These are phyloP conservation scores for Orobanche coerulescens DNA, from an alignment of 257 asterid genomes.

Conservation along the genomic window DNA sequence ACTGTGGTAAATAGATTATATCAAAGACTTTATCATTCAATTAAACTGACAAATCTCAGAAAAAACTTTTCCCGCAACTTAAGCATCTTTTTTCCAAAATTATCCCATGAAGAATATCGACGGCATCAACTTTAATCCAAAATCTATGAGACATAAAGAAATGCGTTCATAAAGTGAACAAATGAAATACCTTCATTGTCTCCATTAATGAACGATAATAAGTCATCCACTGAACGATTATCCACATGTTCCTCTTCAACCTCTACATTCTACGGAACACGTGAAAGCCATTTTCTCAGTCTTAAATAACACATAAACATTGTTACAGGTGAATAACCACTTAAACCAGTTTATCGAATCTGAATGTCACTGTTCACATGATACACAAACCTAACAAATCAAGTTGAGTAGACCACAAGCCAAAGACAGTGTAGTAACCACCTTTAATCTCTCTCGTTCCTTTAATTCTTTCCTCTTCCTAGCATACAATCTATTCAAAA, in stretches of 20 bases:
- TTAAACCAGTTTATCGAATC: conserved; percentile 21
- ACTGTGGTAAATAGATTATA: neutral
- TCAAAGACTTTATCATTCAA: neutral
- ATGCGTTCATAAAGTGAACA: neutral
- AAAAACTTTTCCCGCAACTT: conserved; percentile 2
- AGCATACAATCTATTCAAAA: conserved; percentile 80
- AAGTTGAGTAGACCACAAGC: conserved; percentile 15
- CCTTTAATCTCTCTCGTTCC: conserved; percentile 77
- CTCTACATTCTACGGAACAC: conserved; percentile 53
- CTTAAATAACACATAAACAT: conserved; percentile 20
- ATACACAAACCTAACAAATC: conserved; percentile 17
- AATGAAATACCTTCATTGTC: conserved; percentile 49
- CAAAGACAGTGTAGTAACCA: conserved; percentile 26
- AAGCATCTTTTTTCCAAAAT: neutral
- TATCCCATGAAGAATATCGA: neutral
- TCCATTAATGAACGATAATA: conserved; percentile 82
- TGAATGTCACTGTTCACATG: conserved; percentile 14
- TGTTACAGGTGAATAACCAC: conserved; percentile 12
- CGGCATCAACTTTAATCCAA: conserved; percentile 3
- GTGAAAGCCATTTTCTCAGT: conserved; percentile 25
- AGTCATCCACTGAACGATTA: conserved; percentile 92
- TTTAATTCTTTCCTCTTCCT: conserved; percentile 88
- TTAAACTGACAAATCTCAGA: neutral
- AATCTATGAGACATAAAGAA: neutral
- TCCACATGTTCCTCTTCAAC: conserved; percentile 78